Conservation (phyloP, 768 basidiomycete species). For the Naganishia antarctica region DNA sequence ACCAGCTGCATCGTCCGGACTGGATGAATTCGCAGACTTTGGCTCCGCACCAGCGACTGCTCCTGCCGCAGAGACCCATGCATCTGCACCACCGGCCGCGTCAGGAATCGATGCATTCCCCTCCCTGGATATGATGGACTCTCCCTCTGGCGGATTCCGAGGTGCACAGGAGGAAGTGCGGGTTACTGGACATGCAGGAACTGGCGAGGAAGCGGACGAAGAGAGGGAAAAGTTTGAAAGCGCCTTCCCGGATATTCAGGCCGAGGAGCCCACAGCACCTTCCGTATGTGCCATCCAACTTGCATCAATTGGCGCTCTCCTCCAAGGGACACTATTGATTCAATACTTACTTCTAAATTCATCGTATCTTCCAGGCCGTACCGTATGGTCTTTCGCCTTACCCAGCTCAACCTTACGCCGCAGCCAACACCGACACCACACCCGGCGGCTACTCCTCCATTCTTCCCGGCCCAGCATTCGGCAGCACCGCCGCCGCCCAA, state of each 20-base stretch:
- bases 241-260: slow-evolving; percentile 43
- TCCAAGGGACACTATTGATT: no score
- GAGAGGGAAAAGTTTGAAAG: slow-evolving; percentile 46
- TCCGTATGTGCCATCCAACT: slow-evolving; percentile 32
- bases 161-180: slow-evolving; percentile 29
- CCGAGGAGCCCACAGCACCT: slow-evolving; percentile 37
- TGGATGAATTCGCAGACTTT: slow-evolving; percentile 18
- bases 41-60: slow-evolving; percentile 31
- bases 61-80: slow-evolving; percentile 33
- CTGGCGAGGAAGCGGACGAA: slow-evolving; percentile 35
- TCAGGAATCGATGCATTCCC: slow-evolving; percentile 39
- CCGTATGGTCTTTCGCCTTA: slow-evolving; percentile 48
- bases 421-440: slow-evolving; percentile 30
- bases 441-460: slow-evolving; percentile 33
- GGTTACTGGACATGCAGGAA: slow-evolving; percentile 43
- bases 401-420: slow-evolving; percentile 33
- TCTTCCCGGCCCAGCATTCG: slow-evolving; percentile 44
- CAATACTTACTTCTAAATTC: no score
- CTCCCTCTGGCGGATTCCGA: neutral
- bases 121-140: slow-evolving; percentile 34
- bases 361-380: neutral
- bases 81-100: neutral
- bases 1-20: slow-evolving; percentile 9
- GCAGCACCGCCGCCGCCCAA: slow-evolving; percentile 21
- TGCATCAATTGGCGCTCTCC: no score